Percentiles rank a stretch among this genome's conserved stretches.
Evolutionary conservation across 257 asterid genomes (phyloP).

Genomic region (Cordia subcordata): DNA sequence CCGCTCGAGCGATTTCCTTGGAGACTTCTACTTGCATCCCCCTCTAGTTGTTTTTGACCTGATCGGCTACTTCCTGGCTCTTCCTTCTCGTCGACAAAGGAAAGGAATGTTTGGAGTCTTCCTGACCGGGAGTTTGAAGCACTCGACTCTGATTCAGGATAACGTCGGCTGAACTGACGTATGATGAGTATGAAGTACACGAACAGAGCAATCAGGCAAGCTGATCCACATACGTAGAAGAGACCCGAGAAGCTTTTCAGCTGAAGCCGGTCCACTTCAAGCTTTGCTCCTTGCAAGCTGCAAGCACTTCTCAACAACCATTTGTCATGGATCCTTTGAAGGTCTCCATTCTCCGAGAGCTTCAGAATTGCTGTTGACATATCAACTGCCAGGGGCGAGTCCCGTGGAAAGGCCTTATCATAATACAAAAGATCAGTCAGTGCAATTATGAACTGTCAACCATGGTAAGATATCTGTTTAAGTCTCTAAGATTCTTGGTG

Average conservation of each 20-base stretch:
- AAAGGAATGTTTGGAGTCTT: conserved; percentile 40
- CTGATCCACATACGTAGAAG: conserved; percentile 31
- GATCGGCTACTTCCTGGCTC: conserved; percentile 30
- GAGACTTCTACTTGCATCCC: not conserved
- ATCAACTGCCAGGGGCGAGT: conserved; percentile 57
- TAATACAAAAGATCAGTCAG: not conserved
- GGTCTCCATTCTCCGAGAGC: conserved; percentile 41
- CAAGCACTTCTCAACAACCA: conserved; percentile 39
- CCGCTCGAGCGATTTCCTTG: not conserved
- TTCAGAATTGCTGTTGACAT: conserved; percentile 50
- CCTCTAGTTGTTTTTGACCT: conserved; percentile 27
- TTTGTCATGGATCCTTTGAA: conserved; percentile 41
- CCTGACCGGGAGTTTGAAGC: conserved; percentile 28
- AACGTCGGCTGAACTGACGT: conserved; percentile 17
- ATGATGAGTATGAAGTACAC: conserved; percentile 22
- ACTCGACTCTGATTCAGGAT: conserved; percentile 8
- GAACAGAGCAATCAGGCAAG: conserved; percentile 33
- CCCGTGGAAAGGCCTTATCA: conserved; percentile 56
- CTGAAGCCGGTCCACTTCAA: conserved; percentile 33
- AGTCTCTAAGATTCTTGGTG: too few species aligned
- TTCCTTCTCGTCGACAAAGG: conserved; percentile 54
- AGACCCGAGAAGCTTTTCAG: conserved; percentile 34
- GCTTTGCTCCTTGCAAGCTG: conserved; percentile 33
- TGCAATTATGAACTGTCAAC: too few species aligned
- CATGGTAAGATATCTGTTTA: too few species aligned